A percentile compares a stretch with the other conserved stretches of the same genome.
phyloP scores from a whole-genome alignment of 495 filamentous ascomycete genomes.

The Aspergillus baeticus region DNA sequence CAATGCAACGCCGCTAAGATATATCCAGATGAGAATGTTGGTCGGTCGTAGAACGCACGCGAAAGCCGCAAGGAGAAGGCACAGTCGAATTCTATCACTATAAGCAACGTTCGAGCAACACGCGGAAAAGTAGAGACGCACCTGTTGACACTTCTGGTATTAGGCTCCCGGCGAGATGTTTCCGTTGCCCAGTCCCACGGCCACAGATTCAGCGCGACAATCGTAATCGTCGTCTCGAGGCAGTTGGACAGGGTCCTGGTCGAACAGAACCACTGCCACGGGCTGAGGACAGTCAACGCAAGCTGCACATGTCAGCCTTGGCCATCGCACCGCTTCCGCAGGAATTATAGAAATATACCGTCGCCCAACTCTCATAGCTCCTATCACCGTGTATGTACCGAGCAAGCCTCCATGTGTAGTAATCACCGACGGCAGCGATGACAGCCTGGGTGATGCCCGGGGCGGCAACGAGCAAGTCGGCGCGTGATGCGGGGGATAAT shows the following conservation, averaged over 20 bases:
- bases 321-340: background rate
- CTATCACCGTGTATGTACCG: conserved; percentile 66
- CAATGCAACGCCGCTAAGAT: conserved; percentile 47
- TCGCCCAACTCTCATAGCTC: conserved; percentile 63
- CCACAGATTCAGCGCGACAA: conserved; percentile 78
- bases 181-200: conserved; percentile 69
- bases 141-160: conserved; percentile 4
- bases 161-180: background rate
- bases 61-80: conserved; percentile 71
- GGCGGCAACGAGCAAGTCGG: conserved; percentile 64
- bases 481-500: conserved; percentile 48
- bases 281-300: conserved; percentile 71
- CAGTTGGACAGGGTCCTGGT: conserved; percentile 93
- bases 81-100: conserved; percentile 53
- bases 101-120: background rate
- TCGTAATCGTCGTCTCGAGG: conserved; percentile 83
- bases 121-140: conserved; percentile 4
- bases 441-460: conserved; percentile 76
- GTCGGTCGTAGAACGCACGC: conserved; percentile 90
- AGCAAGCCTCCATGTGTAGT: conserved; percentile 84
- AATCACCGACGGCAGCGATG: conserved; percentile 78
- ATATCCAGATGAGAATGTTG: conserved; percentile 82
- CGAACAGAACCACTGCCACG: conserved; percentile 97
- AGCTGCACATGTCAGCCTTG: conserved; percentile 33
- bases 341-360: conserved; percentile 59